Evolutionary conservation across 495 filamentous ascomycete genomes (phyloP), one percentile per base, ranked within the genome.

Genomic region (Clavariopsis aquatica): DNA sequence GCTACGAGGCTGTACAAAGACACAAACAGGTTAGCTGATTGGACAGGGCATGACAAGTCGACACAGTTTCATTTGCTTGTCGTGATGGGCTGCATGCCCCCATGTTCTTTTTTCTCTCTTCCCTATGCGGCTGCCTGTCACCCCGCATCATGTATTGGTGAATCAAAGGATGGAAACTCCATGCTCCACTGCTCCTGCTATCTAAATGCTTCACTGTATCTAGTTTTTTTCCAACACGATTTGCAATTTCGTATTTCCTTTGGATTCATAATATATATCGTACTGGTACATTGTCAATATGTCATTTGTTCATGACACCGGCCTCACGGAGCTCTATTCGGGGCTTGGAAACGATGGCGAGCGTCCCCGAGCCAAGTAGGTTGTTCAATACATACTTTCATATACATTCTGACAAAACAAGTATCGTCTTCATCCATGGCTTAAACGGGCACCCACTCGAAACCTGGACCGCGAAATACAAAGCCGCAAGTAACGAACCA

Each of bases 361-460:
- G 58, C 49, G 10, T 22, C 58, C 58, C 3, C 52, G 52, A 53
- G 58, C 38, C 3, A 61, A 61, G 57, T 60, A 49, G 7, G 57
- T 13, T 8, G 4, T 22, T 23, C 54, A n/a, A 43, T n/a, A n/a
- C 43, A 26, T 20, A 7, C 6, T 29, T 23, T 15, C n/a, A 27
- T 27, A 13, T 24, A 17, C 10, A 4, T 51, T 29, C 17, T 26
- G 23, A 49, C 10, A 26, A 17, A 17, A 31, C 2, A 27, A 64
- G 61, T 31, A 65, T 65, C 49, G 55, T 65, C 4, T 65, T 65
- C 26, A 53, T 65, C 28, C 62, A 65, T 49, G 62, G 62, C 20
- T 45, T 65, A 1, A 47, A 43, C 2, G 62, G 62, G 7, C 53
- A 65, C 52, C 46, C 47, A 6, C 46, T 27, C n/a, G 38, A 34